Evolutionary conservation across 2,329 filamentous ascomycete genomes (phyloP).

Genomic region (Botryotinia globosa): DNA sequence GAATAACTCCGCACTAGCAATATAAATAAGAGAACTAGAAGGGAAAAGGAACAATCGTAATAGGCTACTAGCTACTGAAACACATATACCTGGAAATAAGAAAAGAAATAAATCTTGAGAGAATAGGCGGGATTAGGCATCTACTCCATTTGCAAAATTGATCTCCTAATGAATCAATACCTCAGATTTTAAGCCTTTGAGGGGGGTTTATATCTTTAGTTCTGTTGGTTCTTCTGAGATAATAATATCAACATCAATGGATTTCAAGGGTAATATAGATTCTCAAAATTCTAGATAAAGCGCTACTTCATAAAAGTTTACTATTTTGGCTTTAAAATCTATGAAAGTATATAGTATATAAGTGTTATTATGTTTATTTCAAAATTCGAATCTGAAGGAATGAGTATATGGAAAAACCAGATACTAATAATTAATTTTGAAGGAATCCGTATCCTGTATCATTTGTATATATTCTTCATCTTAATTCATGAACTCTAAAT

Average conservation of each 20-base stretch:
- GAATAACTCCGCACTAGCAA: not conserved
- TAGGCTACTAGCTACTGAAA: not conserved
- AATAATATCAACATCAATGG: not conserved
- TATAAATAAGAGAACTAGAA: not conserved
- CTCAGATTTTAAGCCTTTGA: not conserved
- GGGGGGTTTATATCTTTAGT: no score
- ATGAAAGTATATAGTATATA: not conserved
- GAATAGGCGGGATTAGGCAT: not conserved
- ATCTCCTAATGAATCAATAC: not conserved
- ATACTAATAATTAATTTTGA: no score
- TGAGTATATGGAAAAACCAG: no score
- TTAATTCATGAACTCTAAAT: no score
- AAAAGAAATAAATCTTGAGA: not conserved
- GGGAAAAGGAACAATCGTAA: not conserved
- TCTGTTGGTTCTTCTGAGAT: not conserved
- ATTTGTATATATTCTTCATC: no score
- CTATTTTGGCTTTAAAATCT: not conserved
- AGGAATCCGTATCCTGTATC: no score
- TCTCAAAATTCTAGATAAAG: no score
- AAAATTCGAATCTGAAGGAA: no score
- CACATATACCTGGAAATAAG: not conserved
- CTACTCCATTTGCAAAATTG: not conserved
- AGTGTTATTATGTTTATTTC: no score
- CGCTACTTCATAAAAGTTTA: accelerated
- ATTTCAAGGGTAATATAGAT: not conserved